A percentile compares a stretch with the other conserved stretches of the same genome.
Conservation (phyloP, 106 monocot genomes). For the Dendrobium nobile region DNA sequence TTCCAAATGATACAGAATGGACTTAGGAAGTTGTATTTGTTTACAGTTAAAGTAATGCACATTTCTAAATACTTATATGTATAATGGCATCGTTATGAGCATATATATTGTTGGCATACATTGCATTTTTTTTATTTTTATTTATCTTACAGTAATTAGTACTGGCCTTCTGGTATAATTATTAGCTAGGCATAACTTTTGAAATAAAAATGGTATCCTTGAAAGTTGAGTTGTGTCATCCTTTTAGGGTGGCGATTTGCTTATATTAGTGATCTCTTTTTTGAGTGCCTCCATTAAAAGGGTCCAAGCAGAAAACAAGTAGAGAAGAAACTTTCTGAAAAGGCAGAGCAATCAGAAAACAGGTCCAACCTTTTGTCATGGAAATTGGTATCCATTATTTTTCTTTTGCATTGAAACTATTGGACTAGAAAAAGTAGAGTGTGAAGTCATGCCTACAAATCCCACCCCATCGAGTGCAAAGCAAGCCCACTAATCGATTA, state of each 20-base stretch:
- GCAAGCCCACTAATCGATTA: background rate
- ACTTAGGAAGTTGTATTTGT: too few species aligned
- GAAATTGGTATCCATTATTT: background rate
- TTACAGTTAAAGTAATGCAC: too few species aligned
- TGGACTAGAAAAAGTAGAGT: background rate
- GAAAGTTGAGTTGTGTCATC: background rate
- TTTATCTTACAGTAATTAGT: background rate
- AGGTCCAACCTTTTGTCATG: background rate
- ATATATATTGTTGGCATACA: background rate
- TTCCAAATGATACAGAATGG: too few species aligned
- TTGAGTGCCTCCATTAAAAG: background rate
- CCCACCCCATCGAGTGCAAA: background rate
- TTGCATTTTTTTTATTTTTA: too few species aligned
- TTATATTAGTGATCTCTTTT: background rate
- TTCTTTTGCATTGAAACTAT: background rate
- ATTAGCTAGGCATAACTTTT: background rate
- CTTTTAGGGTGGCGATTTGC: conserved; percentile 2
- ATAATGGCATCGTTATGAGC: background rate
- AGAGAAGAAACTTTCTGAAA: background rate
- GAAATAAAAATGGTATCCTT: background rate
- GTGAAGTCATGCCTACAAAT: background rate
- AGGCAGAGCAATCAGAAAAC: background rate
- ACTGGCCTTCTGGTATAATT: background rate
- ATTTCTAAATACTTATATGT: background rate
- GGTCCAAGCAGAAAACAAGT: background rate